Conservation (phyloP, 805 yeast genomes). For the Ogataea salicorniae region DNA sequence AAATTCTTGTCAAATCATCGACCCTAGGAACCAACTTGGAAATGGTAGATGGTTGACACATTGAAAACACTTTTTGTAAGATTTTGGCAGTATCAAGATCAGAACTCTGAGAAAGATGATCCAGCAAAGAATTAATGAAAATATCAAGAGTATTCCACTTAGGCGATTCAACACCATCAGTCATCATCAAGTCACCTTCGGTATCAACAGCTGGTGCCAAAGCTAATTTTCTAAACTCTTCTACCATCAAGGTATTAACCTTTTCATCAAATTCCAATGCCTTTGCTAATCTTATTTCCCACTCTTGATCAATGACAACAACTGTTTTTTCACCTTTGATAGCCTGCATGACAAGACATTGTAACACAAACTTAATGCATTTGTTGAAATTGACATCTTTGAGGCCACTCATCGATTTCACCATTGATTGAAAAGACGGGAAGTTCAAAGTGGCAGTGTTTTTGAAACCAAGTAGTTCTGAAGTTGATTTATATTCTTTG, state of each 20-base stretch:
- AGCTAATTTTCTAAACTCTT: slow-evolving; percentile 10
- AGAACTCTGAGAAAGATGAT: slow-evolving; percentile 8
- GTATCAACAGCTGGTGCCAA: slow-evolving; percentile 3
- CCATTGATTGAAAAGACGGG: slow-evolving; percentile 48
- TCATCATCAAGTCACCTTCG: slow-evolving; percentile 14
- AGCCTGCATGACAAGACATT: slow-evolving; percentile 63
- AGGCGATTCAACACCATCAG: not conserved
- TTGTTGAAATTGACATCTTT: slow-evolving; percentile 20
- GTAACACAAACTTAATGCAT: slow-evolving; percentile 50
- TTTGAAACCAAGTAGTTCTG: slow-evolving; percentile 12
- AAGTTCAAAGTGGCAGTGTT: slow-evolving; percentile 34
- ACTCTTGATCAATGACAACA: slow-evolving; percentile 63
- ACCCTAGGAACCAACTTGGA: slow-evolving; percentile 9
- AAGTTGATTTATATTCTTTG: slow-evolving; percentile 35
- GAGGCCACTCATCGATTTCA: slow-evolving; percentile 28
- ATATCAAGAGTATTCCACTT: slow-evolving; percentile 10
- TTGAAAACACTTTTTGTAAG: slow-evolving; percentile 23
- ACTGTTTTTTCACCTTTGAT: slow-evolving; percentile 47
- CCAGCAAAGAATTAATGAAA: slow-evolving; percentile 32
- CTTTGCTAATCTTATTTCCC: slow-evolving; percentile 65
- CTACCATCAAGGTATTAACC: slow-evolving; percentile 34
- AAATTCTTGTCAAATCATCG: slow-evolving; percentile 7
- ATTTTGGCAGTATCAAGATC: slow-evolving; percentile 8
- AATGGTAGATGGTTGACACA: slow-evolving; percentile 19
- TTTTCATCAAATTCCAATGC: slow-evolving; percentile 57